Evolutionary conservation across 495 filamentous ascomycete genomes (phyloP), one percentile per base, ranked within the genome.

Genomic region (Stereocaulon alpinum): DNA sequence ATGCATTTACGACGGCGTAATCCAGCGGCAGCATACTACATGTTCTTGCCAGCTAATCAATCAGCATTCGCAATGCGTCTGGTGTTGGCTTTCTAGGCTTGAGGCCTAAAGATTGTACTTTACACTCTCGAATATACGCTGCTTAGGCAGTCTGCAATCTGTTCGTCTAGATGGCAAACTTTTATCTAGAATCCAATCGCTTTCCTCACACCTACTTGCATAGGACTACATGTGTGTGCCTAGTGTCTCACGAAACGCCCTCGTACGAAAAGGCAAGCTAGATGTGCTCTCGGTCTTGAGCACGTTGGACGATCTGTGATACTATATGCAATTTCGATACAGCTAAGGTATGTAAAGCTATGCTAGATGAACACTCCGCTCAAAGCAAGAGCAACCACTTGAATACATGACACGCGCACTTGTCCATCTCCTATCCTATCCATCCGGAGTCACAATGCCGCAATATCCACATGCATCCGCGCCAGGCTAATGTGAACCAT

Each of bases 1-100:
- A 52, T 52, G 29, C 49, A 52, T 52, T 52, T 52, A 52, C 49
- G 49, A 52, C n/a, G 49, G 49, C 49, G 49, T 37, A 37, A 6
- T 15, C n/a, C 17, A 37, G 49, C 30, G 49, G 49, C 30, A 52
- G 34, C 34, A 20, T 44, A 20, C n/a, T 24, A 24, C 24, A 24
- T 24, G 24, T 3, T 24, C 24, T 37, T 52, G 29, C 49, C 49
- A 52, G 29, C n/a, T 29, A 34, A 34, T 20, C n/a, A 52, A 34
- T 14, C n/a, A 34, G 15, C 34, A 34, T 37, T n/a, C 49, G 49
- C 49, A 52, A 27, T 52, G 30, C 29, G 30, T 37, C 29, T 4
- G 49, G 49, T 34, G 2, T 34, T 52, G 18, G n/a, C 49, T 20
- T 24, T 52, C 30, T 15, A 32, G 29, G 49, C 49, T 29, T 0